phyloP scores from a whole-genome alignment of 352 stramenopile species.

The Phytophthora cryptogea region DNA sequence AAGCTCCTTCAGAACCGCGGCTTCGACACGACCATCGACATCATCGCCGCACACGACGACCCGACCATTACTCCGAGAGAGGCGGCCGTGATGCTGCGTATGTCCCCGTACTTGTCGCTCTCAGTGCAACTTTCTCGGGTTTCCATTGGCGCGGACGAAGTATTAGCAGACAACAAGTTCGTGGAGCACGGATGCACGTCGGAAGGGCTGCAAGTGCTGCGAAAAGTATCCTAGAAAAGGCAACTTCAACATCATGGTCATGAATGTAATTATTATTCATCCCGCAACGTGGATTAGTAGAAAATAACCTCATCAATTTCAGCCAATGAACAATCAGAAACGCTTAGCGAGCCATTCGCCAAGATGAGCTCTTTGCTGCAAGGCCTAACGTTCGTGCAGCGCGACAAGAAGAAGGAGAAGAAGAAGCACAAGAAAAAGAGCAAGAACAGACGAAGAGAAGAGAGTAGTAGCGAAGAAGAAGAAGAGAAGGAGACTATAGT shows the following conservation, averaged over 20 bases:
- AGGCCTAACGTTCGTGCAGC: slow-evolving; percentile 70
- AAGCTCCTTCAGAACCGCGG: slow-evolving; percentile 34
- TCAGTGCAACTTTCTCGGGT: slow-evolving; percentile 48
- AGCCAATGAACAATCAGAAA: slow-evolving; percentile 20
- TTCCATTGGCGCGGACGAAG: slow-evolving; percentile 42
- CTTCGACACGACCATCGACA: slow-evolving; percentile 61
- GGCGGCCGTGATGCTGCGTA: slow-evolving; percentile 39
- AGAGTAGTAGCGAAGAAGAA: slow-evolving; percentile 19
- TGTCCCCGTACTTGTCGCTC: slow-evolving; percentile 58
- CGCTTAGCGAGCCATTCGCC: slow-evolving; percentile 8
- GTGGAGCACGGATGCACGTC: slow-evolving; percentile 43
- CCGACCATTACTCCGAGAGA: slow-evolving; percentile 61
- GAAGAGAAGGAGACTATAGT: slow-evolving; percentile 1
- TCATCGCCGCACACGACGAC: slow-evolving; percentile 35
- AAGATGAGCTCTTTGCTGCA: slow-evolving; percentile 60
- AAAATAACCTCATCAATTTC: slow-evolving; percentile 10
- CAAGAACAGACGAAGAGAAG: slow-evolving; percentile 29
- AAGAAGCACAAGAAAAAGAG: slow-evolving; percentile 41
- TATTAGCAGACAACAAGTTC: slow-evolving; percentile 41
- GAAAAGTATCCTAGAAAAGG: slow-evolving; percentile 48
- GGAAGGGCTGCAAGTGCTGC: slow-evolving; percentile 60
- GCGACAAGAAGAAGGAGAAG: slow-evolving; percentile 41
- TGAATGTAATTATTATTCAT: slow-evolving; percentile 6
- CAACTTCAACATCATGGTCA: slow-evolving; percentile 19
- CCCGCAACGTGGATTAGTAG: neutral